Conservation (phyloP, 2,329 filamentous ascomycete genomes). For the Trichophyton benhamiae region DNA sequence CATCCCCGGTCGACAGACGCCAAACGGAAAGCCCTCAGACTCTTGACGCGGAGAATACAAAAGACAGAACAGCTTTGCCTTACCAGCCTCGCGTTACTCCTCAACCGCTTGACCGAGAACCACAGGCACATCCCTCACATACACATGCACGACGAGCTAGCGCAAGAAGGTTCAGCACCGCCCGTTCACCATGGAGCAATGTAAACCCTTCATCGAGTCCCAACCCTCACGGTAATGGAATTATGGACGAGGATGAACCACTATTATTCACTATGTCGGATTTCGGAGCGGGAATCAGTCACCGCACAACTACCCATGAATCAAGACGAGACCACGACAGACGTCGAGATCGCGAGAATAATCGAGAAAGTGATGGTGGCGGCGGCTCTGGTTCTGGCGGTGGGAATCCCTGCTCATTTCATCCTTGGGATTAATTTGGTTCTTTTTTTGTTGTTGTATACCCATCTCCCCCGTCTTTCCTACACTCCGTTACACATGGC, state of each 20-base stretch:
- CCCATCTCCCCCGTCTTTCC: not conserved
- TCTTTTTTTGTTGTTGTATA: not conserved
- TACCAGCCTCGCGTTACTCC: conserved; percentile 30
- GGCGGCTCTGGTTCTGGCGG: conserved; percentile 20
- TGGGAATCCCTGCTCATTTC: conserved; percentile 11
- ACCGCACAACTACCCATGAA: not conserved
- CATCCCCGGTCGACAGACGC: not conserved
- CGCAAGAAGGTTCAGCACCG: conserved; percentile 23
- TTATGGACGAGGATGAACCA: conserved; percentile 33
- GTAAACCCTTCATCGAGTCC: conserved; percentile 8
- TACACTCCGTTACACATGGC: not conserved
- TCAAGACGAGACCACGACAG: not conserved
- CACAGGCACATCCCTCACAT: conserved; percentile 26
- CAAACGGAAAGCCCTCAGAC: not conserved
- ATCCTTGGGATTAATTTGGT: conserved; percentile 4
- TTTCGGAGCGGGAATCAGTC: conserved; percentile 21
- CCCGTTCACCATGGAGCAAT: conserved; percentile 21
- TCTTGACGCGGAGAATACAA: not conserved
- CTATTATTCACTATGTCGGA: conserved; percentile 37
- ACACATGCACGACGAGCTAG: conserved; percentile 25
- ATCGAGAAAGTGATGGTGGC: conserved; percentile 17
- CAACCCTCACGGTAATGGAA: not conserved
- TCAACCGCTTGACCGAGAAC: conserved; percentile 27
- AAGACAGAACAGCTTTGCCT: not conserved
- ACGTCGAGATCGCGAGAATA: not conserved